phyloP scores from a whole-genome alignment of 345 rosid species.

The Linum tenue region DNA sequence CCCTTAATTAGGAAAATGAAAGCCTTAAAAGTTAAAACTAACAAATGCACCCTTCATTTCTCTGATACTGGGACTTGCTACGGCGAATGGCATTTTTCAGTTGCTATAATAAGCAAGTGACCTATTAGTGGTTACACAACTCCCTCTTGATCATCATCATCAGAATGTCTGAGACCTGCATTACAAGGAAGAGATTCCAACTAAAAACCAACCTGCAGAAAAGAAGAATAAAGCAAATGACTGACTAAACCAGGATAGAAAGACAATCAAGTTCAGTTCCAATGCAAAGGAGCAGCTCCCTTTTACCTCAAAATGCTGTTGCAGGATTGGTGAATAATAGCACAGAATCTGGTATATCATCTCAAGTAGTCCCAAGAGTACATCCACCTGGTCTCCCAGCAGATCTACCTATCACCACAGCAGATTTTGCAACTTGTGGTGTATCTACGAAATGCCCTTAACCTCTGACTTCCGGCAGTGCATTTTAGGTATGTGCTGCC shows the following conservation, averaged over 20 bases:
- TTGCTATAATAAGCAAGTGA: constrained; percentile 1
- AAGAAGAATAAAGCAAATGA: neutral
- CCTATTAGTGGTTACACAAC: constrained; percentile 13
- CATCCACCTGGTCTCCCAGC: constrained; percentile 74
- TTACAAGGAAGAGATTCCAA: neutral
- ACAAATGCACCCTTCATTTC: too few relatives aligned
- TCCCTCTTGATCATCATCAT: constrained; percentile 47
- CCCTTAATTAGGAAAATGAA: too few relatives aligned
- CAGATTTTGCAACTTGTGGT: neutral
- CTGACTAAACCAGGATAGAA: neutral
- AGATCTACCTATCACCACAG: constrained; percentile 73
- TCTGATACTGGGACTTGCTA: too few relatives aligned
- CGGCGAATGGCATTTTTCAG: too few relatives aligned
- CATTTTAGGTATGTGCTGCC: constrained; percentile 26
- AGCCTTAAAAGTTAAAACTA: too few relatives aligned
- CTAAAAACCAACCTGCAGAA: neutral
- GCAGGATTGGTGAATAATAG: constrained; percentile 31
- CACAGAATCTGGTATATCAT: constrained; percentile 35
- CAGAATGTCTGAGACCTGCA: constrained; percentile 47
- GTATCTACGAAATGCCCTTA: neutral
- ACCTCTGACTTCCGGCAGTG: constrained; percentile 44
- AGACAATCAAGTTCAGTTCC: neutral
- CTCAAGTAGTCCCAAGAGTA: constrained; percentile 38
- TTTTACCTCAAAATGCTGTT: constrained; percentile 42
- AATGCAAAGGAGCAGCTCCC: constrained; percentile 9